Percentiles rank a stretch among this genome's conserved stretches.
These are phyloP conservation scores for Closterium sp. DNA, from an alignment of 139 green algal species.

Conservation along the genomic window DNA sequence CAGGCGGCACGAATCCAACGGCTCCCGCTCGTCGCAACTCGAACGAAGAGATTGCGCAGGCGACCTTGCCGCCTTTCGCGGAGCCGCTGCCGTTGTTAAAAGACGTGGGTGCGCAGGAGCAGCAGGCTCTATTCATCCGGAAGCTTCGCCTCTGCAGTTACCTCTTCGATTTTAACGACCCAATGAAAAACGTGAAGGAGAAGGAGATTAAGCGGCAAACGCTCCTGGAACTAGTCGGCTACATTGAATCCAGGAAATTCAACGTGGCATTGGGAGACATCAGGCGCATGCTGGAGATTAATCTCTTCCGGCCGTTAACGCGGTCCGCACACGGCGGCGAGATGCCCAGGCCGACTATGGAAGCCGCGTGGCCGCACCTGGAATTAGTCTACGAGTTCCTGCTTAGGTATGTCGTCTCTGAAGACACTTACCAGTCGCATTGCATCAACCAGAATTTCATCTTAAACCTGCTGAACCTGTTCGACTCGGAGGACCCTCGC, in stretches of 20 bases:
- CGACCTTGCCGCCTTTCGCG: conserved; percentile 14
- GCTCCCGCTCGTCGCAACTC: neutral
- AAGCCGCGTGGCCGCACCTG: conserved; percentile 96
- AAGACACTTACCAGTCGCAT: conserved; percentile 93
- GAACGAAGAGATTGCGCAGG: neutral
- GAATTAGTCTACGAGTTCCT: conserved; percentile 99
- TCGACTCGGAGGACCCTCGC: conserved; percentile 96
- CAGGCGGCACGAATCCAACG: neutral
- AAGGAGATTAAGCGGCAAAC: conserved; percentile 99
- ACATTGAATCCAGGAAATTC: conserved; percentile 94
- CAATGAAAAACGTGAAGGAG: conserved; percentile 67
- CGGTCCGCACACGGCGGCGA: conserved; percentile 64
- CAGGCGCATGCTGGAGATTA: conserved; percentile 88
- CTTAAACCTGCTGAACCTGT: conserved; percentile 94
- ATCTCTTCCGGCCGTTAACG: conserved; percentile 95
- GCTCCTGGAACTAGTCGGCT: conserved; percentile 98
- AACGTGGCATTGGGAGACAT: conserved; percentile 90
- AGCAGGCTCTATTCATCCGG: conserved; percentile 90
- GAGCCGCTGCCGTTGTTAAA: conserved; percentile 80
- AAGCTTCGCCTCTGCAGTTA: conserved; percentile 96
- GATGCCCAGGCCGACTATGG: conserved; percentile 82
- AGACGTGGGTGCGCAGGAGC: conserved; percentile 80
- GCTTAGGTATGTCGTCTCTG: conserved; percentile 94
- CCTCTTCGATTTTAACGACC: conserved; percentile 89
- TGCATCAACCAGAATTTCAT: conserved; percentile 96